Base-by-base conservation (phyloP, 1,284 basidiomycete species). In the Ceratobasidium sp. region DNA sequence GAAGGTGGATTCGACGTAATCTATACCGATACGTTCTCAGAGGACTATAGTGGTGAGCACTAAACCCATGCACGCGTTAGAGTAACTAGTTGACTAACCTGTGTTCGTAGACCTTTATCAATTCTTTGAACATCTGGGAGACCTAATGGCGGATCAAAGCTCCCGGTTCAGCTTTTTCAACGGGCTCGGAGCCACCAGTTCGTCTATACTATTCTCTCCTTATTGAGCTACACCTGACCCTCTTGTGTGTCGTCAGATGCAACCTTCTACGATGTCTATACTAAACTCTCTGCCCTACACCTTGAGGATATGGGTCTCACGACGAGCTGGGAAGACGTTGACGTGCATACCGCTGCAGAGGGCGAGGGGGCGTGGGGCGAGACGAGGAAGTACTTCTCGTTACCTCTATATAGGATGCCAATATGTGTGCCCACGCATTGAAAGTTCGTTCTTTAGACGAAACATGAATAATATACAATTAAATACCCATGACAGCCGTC, bases 91-190 rank as follows among this genome's bases (percentile, higher is more conserved):
- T 12, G 12, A 69, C 20, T 53, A 18, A 39, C 15, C 55, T 33
- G 51, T 18, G 55, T 70, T 70, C 9, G n/a, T 15, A 89, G 94
- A 94, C 80, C 88, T 99, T 51, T 91, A 91, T 81, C 86, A 87
- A 26, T 98, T 99, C 86, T 99, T 99, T 84, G 91, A 93, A 78
- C 87, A 90, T 68, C 85, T 98, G 0, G 96, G 96, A 0, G 90
- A 94, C 83, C 87, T 99, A 1, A 87, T 99, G n/a, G 89, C 90
- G 33, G 92, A 94, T 0, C 90, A 93, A 9, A 87, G 92, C 3
- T 92, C 95, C 23, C 87, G 92, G n/a, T 96, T 97, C 84, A 94
- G 96, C 78, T 99, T 99, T 87, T 99, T 99, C 90, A 96, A 99
- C 84, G 97, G 97, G 4, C 89, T 99, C 0, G 98, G 95, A 20